Conservation (phyloP, 805 yeast species). For the Metschnikowia noctiluminum region DNA sequence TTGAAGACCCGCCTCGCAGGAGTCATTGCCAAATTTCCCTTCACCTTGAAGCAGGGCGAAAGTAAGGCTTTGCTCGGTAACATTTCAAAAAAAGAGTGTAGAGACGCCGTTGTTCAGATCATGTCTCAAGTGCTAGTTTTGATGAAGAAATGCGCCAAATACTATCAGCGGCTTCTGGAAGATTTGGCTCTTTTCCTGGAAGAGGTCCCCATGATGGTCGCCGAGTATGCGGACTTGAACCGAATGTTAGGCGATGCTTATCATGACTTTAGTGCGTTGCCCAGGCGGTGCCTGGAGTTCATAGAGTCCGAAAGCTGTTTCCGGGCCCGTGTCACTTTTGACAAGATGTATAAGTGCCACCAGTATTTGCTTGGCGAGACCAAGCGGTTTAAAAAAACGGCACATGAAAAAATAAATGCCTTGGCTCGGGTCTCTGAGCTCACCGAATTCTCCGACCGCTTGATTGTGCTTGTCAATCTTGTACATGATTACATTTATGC, state of each 20-base stretch:
- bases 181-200: conserved; percentile 1
- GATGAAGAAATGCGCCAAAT: conserved; percentile 10
- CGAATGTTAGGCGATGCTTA: conserved; percentile 9
- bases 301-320: conserved; percentile 12
- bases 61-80: conserved; percentile 1
- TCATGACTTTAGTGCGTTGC: conserved; percentile 11
- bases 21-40: conserved; percentile 6
- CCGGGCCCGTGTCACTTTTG: conserved; percentile 13
- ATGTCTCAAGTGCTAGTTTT: conserved; percentile 8
- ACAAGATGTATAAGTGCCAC: conserved; percentile 12
- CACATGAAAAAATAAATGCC: conserved; percentile 3
- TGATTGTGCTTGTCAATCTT: conserved; percentile 8
- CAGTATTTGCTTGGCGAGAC: conserved; percentile 10
- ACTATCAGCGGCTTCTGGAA: conserved; percentile 3
- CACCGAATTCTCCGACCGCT: conserved; percentile 8
- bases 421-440: conserved; percentile 8
- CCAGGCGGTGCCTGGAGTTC: conserved; percentile 9
- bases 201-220: conserved; percentile 6
- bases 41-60: conserved; percentile 3
- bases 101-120: conserved; percentile 7
- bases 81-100: conserved; percentile 3
- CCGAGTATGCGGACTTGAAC: conserved; percentile 6
- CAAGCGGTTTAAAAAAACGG: conserved; percentile 1
- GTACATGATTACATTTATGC: conserved; percentile 11
- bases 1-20: conserved; percentile 8